Evolutionary conservation across 345 rosid genomes (phyloP).

Genomic region (Limnanthes douglasii): DNA sequence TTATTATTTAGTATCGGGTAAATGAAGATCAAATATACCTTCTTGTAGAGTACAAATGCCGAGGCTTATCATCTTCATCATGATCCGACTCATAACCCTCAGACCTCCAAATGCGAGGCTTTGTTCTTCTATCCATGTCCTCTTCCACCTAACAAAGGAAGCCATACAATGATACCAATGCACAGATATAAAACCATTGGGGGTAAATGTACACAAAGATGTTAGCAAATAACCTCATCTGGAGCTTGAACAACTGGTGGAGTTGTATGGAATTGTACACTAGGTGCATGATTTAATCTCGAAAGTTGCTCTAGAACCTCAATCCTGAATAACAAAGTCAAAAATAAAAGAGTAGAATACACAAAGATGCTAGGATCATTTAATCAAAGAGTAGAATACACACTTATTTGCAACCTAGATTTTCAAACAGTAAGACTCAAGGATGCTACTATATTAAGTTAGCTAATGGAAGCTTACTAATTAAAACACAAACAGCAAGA

Average conservation of each 20-base stretch:
- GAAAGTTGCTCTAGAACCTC: conserved; percentile 21
- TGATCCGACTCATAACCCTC: conserved; percentile 63
- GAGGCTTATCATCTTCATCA: conserved; percentile 52
- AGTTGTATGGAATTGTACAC: conserved; percentile 22
- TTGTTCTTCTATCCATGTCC: conserved; percentile 22
- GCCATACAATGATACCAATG: conserved; percentile 1
- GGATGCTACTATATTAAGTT: background rate
- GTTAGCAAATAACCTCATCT: conserved; percentile 10
- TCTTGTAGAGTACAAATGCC: too few relatives aligned
- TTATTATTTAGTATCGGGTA: too few relatives aligned
- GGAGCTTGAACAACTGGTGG: conserved; percentile 19
- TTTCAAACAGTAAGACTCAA: conserved; percentile 5
- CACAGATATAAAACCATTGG: conserved; percentile 1
- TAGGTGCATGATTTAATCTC: conserved; percentile 18
- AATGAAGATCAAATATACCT: too few relatives aligned
- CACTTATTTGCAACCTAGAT: background rate
- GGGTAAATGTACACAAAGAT: conserved; percentile 7
- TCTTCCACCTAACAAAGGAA: conserved; percentile 13
- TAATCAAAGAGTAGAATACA: too few relatives aligned
- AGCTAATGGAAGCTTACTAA: too few relatives aligned
- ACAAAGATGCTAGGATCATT: too few relatives aligned
- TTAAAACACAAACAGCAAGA: too few relatives aligned
- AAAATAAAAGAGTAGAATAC: too few relatives aligned
- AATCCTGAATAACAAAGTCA: conserved; percentile 19
- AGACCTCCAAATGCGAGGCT: conserved; percentile 82